These are phyloP conservation scores for Trichosanthes cucumerina DNA, from an alignment of 306 rosid species.

Conservation along the genomic window DNA sequence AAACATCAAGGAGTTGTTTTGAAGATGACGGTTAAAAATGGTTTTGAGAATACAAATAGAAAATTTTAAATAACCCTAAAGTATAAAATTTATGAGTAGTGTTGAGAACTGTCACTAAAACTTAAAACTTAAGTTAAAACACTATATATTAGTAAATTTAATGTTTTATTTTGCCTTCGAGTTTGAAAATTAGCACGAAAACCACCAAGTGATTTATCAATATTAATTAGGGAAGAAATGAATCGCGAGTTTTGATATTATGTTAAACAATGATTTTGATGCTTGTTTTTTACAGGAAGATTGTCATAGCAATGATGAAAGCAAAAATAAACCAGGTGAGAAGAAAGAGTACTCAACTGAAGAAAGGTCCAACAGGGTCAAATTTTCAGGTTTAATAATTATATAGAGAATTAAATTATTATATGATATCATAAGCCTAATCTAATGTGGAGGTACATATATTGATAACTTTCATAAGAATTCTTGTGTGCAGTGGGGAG, in stretches of 20 bases:
- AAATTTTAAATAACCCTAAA: too few species aligned
- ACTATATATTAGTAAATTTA: too few species aligned
- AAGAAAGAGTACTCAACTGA: neutral
- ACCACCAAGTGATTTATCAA: too few species aligned
- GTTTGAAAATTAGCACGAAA: too few species aligned
- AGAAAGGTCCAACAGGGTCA: constrained; percentile 9
- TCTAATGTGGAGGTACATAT: neutral
- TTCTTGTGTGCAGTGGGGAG: neutral
- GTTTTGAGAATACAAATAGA: too few species aligned
- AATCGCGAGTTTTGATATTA: too few species aligned
- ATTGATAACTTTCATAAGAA: neutral
- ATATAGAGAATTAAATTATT: neutral
- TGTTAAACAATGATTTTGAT: neutral
- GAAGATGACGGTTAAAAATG: too few species aligned
- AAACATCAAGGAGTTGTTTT: neutral
- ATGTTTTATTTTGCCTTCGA: neutral
- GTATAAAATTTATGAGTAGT: too few species aligned
- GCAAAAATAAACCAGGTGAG: constrained; percentile 9
- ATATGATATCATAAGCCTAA: neutral
- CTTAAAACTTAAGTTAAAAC: too few species aligned
- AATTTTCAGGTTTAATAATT: neutral
- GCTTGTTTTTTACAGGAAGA: neutral
- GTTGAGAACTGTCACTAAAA: too few species aligned
- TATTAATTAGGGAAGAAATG: too few species aligned
- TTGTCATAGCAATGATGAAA: constrained; percentile 1